phyloP scores from a whole-genome alignment of 2,329 filamentous ascomycete species.

The Rugonectria rugulosa region DNA sequence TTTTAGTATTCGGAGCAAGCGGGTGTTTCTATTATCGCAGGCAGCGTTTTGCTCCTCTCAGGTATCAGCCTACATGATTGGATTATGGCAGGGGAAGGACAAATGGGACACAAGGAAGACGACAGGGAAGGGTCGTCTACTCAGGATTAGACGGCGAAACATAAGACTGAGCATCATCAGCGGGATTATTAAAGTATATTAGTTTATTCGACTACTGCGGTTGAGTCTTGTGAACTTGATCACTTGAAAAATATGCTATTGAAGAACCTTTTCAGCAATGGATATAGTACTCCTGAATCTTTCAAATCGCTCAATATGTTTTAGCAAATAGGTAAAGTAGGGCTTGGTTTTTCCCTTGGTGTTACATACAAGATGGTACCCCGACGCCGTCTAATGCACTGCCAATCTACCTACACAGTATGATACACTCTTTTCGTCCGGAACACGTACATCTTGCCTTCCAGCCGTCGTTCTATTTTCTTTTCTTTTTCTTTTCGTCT shows the following conservation, averaged over 20 bases:
- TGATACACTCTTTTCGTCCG: constrained; percentile 46
- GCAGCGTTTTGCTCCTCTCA: constrained; percentile 20
- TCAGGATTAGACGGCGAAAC: constrained; percentile 5
- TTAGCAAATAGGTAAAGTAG: constrained; percentile 41
- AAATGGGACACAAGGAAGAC: constrained; percentile 22
- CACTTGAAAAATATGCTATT: too few species aligned
- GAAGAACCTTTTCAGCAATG: too few species aligned
- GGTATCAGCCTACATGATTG: constrained; percentile 6
- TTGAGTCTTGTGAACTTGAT: too few species aligned
- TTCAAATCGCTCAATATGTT: constrained; percentile 38
- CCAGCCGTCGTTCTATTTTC: constrained; percentile 16
- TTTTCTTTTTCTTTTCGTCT: constrained; percentile 30
- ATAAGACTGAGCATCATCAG: neutral
- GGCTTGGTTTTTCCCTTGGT: constrained; percentile 40
- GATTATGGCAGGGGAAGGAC: neutral
- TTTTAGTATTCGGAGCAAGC: constrained; percentile 10
- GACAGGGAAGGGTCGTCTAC: constrained; percentile 19
- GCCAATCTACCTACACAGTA: constrained; percentile 54
- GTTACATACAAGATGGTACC: constrained; percentile 46
- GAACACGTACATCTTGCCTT: constrained; percentile 29
- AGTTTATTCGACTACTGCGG: too few species aligned
- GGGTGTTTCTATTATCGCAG: constrained; percentile 2
- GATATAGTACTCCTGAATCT: too few species aligned
- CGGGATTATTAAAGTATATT: neutral
- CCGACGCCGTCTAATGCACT: constrained; percentile 56